phyloP scores from a whole-genome alignment of 2,329 filamentous ascomycete genomes.

The Cylindrodendrum hubeiense region DNA sequence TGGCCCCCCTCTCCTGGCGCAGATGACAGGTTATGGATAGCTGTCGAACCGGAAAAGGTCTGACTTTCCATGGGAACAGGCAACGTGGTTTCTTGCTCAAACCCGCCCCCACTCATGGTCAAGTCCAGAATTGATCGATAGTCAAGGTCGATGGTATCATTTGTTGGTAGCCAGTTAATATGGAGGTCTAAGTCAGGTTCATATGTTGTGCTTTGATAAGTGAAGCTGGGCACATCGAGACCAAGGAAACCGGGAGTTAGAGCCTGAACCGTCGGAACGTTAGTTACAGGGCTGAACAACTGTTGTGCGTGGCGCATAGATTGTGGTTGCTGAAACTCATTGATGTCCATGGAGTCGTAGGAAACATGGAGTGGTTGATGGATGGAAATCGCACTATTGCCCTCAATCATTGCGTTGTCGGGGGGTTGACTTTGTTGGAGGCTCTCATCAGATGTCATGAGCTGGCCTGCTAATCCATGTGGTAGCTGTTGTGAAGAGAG shows the following conservation, averaged over 20 bases:
- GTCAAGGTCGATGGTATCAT: conserved; percentile 38
- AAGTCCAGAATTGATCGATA: conserved; percentile 31
- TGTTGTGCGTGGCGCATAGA: not conserved
- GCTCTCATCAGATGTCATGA: not conserved
- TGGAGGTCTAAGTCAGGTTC: conserved; percentile 33
- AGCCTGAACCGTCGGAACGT: not conserved
- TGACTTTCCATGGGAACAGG: not conserved
- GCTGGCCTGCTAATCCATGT: not conserved
- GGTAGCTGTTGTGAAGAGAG: not conserved
- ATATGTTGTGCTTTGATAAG: conserved; percentile 16
- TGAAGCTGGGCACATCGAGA: conserved; percentile 1
- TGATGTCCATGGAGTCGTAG: not conserved
- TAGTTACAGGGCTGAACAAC: not conserved
- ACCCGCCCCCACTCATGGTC: not conserved
- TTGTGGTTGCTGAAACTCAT: not conserved
- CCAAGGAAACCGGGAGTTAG: not conserved
- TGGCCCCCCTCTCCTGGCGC: not conserved
- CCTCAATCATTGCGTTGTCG: not conserved
- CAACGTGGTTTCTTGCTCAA: not conserved
- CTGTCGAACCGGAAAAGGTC: not conserved
- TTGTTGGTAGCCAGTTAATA: conserved; percentile 43
- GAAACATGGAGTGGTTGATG: not conserved
- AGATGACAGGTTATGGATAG: not conserved
- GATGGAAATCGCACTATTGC: not conserved
- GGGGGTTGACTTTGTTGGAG: not conserved